Conservation (phyloP, 2,329 filamentous ascomycete genomes). For the Fusarium sp. region DNA sequence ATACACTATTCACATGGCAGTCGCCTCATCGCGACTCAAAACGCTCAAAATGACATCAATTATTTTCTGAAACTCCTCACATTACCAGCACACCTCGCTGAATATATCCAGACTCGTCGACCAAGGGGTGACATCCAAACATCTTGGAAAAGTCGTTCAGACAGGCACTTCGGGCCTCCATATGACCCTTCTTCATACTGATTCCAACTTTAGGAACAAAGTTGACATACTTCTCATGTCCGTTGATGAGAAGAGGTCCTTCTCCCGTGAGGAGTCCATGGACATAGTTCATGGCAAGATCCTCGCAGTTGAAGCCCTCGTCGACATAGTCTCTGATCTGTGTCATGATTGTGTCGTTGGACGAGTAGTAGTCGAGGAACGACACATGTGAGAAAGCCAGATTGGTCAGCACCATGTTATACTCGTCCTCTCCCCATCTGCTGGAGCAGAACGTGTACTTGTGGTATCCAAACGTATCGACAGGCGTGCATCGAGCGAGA, state of each 20-base stretch:
- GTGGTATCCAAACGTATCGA: slow-evolving; percentile 41
- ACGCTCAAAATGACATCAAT: neutral
- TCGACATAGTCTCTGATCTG: slow-evolving; percentile 51
- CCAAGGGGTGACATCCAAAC: slow-evolving; percentile 49
- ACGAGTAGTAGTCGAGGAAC: slow-evolving; percentile 51
- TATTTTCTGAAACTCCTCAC: slow-evolving; percentile 3
- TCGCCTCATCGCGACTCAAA: neutral
- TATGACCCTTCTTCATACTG: slow-evolving; percentile 46
- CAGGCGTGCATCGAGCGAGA: slow-evolving; percentile 48
- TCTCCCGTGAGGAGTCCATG: slow-evolving; percentile 46
- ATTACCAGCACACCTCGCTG: slow-evolving; percentile 45
- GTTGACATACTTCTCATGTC: slow-evolving; percentile 46
- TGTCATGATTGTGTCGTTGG: slow-evolving; percentile 44
- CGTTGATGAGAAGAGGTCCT: slow-evolving; percentile 48
- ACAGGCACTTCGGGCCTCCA: slow-evolving; percentile 48
- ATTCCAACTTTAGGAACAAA: slow-evolving; percentile 46
- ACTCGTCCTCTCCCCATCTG: slow-evolving; percentile 39
- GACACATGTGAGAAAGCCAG: slow-evolving; percentile 51
- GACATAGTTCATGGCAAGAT: slow-evolving; percentile 52
- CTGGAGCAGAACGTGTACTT: slow-evolving; percentile 47
- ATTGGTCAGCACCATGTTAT: slow-evolving; percentile 51
- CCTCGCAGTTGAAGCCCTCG: slow-evolving; percentile 52
- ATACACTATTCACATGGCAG: neutral
- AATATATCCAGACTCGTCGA: slow-evolving; percentile 47
- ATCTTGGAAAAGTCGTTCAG: slow-evolving; percentile 48